A percentile compares a stretch with the other conserved stretches of the same genome.
These are phyloP conservation scores for Saksenaea vasiformis DNA, from an alignment of 371 early-diverging fungal genomes.

Conservation along the genomic window DNA sequence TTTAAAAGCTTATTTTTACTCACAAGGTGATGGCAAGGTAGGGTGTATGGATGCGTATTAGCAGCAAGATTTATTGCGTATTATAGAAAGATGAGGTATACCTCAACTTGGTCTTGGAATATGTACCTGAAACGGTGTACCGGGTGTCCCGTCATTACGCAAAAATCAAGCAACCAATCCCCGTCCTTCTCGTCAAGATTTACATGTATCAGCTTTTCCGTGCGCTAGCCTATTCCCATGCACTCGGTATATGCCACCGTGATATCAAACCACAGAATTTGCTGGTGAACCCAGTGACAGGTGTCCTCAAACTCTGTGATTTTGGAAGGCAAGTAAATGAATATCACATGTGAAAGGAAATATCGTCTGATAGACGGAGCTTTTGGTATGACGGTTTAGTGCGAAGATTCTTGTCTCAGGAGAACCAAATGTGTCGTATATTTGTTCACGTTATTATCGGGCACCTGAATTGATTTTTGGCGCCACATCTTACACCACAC, in stretches of 20 bases:
- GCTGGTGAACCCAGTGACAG: slow-evolving; percentile 84
- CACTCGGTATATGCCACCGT: slow-evolving; percentile 93
- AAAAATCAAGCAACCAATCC: slow-evolving; percentile 87
- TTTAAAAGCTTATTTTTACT: slow-evolving; percentile 88
- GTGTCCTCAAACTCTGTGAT: slow-evolving; percentile 96
- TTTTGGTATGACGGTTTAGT: slow-evolving; percentile 27
- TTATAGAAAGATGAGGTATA: slow-evolving; percentile 86
- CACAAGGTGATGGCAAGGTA: slow-evolving; percentile 76
- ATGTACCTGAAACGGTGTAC: slow-evolving; percentile 93
- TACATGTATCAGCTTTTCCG: slow-evolving; percentile 97
- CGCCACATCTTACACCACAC: slow-evolving; percentile 85
- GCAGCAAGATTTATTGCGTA: not conserved
- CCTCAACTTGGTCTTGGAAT: slow-evolving; percentile 92
- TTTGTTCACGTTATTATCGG: slow-evolving; percentile 97
- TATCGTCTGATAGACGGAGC: no score
- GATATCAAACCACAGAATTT: slow-evolving; percentile 99
- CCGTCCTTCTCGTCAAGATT: slow-evolving; percentile 86
- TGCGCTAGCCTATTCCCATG: slow-evolving; percentile 94
- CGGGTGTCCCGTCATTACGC: slow-evolving; percentile 84
- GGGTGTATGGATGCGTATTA: not conserved
- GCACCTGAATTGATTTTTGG: slow-evolving; percentile 97
- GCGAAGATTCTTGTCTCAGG: slow-evolving; percentile 91
- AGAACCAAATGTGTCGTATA: slow-evolving; percentile 95
- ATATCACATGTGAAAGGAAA: not conserved
- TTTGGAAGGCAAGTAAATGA: slow-evolving; percentile 78